A percentile compares a stretch with the other conserved stretches of the same genome.
Evolutionary conservation across 192 early-diverging fungal species (phyloP).

Genomic region (Linderina pennispora): DNA sequence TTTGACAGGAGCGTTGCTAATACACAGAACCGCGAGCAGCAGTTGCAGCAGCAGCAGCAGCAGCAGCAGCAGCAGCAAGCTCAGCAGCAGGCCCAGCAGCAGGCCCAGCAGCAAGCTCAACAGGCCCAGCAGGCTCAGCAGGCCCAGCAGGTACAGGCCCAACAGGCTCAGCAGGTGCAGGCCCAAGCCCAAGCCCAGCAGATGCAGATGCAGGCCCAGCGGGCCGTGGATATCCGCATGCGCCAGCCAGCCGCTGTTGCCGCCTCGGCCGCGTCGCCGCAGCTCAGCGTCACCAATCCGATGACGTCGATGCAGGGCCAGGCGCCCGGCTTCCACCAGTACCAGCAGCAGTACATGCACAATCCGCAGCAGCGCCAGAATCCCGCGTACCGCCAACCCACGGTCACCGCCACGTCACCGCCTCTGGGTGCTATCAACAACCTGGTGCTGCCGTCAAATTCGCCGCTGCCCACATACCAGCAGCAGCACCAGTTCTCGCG

Average conservation of each 20-base stretch:
- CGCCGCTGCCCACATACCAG: conserved; percentile 1
- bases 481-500: background rate
- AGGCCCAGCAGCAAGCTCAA: conserved; percentile 29
- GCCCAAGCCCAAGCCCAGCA: background rate
- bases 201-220: background rate
- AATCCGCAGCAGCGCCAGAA: conserved; percentile 6
- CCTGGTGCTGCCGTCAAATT: conserved; percentile 10
- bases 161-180: conserved; percentile 18
- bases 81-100: conserved; percentile 39
- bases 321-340: background rate
- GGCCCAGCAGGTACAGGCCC: conserved; percentile 21
- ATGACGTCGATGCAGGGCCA: background rate
- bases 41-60: background rate
- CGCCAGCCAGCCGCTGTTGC: background rate
- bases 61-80: conserved; percentile 27
- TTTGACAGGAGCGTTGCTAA: no score
- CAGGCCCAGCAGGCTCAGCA: conserved; percentile 40
- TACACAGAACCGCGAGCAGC: background rate
- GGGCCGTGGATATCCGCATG: background rate
- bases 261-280: conserved; percentile 6
- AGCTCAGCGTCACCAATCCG: conserved; percentile 2
- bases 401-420: conserved; percentile 1
- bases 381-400: background rate
- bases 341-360: conserved; percentile 9
- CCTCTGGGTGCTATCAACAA: conserved; percentile 5